Base-by-base conservation (phyloP, 1,139 yeast species). In the Suhomyces maxii region DNA sequence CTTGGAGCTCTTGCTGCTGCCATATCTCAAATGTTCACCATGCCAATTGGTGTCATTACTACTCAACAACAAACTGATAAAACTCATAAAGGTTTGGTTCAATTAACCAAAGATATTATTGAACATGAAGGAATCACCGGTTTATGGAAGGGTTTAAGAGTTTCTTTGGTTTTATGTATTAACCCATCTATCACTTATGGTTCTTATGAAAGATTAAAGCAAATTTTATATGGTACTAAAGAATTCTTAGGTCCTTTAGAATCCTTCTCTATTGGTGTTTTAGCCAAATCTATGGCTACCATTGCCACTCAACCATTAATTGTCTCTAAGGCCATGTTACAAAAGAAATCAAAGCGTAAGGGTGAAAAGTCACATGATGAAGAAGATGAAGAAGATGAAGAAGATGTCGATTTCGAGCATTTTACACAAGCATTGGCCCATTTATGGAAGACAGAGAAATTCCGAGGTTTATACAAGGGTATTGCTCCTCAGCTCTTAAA, bases 121-220 rank as follows among this genome's bases (percentile, higher is more conserved):
- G 70, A 70, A n/a, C 83, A 85, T 41, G 89, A 86, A 56, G 91
- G 95, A 6, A 52, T 83, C 39, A 65, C 78, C 12, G 95, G 95
- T 0, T 79, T 88, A 51, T 89, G 96, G 96, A 77, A 84, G 55
- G 96, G 96, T 0, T 76, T 89, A 52, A 84, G 89, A 62, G 96
- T 90, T 8, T 83, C 90, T 10, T 68, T 89, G 58, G 87, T 89
- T 6, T 76, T 89, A 44, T 89, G 95, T 34, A 73, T 85, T 50
- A 89, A 89, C 68, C 96, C 96, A 6, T 84, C 95, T 37, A 89
- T 89, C 61, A 89, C 96, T 6, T 89, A 88, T 63, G 95, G 96
- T 6, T 77, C 90, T 2, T 86, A 82, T 63, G 93, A 87, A 63
- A 77, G 89, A 53, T 73, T 89, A 56, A 84, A 80, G 62, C 74